Evolutionary conservation across 345 rosid species (phyloP).

Genomic region (Hibiscus trionum): DNA sequence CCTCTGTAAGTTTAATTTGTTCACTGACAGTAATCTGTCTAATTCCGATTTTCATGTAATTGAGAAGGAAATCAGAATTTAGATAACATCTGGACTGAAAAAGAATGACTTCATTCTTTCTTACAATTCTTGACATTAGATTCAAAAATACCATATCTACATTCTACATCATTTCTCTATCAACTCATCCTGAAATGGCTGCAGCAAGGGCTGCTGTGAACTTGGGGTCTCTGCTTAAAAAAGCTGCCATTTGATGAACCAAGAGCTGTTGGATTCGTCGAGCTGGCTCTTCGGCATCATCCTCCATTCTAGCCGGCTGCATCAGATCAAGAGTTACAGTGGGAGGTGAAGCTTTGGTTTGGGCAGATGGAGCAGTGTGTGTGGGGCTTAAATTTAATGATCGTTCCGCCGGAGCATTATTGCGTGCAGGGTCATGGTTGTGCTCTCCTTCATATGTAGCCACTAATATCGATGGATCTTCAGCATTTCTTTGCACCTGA

Average conservation of each 20-base stretch:
- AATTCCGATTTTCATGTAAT: too few relatives aligned
- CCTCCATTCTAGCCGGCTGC: constrained; percentile 2
- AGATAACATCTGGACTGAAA: too few relatives aligned
- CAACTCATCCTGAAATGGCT: constrained; percentile 61
- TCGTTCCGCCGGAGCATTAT: constrained; percentile 19
- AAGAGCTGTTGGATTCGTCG: constrained; percentile 38
- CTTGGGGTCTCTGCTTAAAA: constrained; percentile 63
- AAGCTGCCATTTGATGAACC: constrained; percentile 70
- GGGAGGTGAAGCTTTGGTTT: constrained; percentile 11
- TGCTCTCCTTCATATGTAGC: constrained; percentile 91
- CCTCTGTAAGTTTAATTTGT: too few relatives aligned
- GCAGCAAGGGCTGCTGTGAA: constrained; percentile 75
- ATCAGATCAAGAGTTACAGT: constrained; percentile 26
- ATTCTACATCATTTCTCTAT: constrained; percentile 19
- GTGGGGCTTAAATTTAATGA: constrained; percentile 14
- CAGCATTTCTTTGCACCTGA: constrained; percentile 80
- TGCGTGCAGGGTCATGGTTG: constrained; percentile 34
- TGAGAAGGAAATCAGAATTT: too few relatives aligned
- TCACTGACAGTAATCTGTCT: too few relatives aligned
- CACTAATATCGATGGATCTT: constrained; percentile 58
- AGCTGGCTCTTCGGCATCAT: constrained; percentile 13
- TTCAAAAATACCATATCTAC: not conserved
- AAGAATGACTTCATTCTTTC: too few relatives aligned
- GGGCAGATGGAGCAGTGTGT: constrained; percentile 13
- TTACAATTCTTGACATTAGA: too few relatives aligned